Conservation (phyloP, 2,329 filamentous ascomycete genomes). For the Pseudogymnoascus sp. region DNA sequence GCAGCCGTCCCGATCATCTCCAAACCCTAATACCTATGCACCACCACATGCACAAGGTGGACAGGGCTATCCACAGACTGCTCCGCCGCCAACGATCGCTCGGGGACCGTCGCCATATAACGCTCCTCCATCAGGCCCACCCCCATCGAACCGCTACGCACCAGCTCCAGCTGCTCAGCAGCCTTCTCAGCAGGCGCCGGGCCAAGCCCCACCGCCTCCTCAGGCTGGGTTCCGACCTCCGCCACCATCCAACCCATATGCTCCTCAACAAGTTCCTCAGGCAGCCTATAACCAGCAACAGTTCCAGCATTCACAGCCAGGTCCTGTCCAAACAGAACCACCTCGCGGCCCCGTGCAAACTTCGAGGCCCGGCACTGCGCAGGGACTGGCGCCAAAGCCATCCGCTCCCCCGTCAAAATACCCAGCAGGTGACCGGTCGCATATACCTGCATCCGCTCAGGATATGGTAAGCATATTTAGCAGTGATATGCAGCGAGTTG, state of each 20-base stretch:
- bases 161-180: constrained; percentile 54
- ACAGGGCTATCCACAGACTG: constrained; percentile 26
- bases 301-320: constrained; percentile 42
- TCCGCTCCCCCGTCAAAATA: constrained; percentile 56
- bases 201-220: constrained; percentile 32
- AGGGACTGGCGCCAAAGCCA: constrained; percentile 37
- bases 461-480: constrained; percentile 74
- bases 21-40: constrained; percentile 56
- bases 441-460: constrained; percentile 72
- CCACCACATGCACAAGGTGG: constrained; percentile 41
- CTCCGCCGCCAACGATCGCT: constrained; percentile 51
- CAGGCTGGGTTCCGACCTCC: constrained; percentile 37
- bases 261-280: constrained; percentile 17
- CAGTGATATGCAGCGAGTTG: constrained; percentile 82
- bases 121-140: constrained; percentile 60
- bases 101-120: constrained; percentile 83
- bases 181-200: constrained; percentile 33
- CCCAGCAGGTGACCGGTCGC: constrained; percentile 78
- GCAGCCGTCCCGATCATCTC: constrained; percentile 43
- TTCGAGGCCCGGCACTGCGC: constrained; percentile 33
- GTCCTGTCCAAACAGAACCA: constrained; percentile 31
- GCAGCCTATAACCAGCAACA: constrained; percentile 32
- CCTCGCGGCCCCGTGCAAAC: constrained; percentile 36
- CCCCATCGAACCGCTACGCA: constrained; percentile 70
- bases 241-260: constrained; percentile 40